Evolutionary conservation across 2,329 filamentous ascomycete species (phyloP).

Genomic region (Microdochium nivale): DNA sequence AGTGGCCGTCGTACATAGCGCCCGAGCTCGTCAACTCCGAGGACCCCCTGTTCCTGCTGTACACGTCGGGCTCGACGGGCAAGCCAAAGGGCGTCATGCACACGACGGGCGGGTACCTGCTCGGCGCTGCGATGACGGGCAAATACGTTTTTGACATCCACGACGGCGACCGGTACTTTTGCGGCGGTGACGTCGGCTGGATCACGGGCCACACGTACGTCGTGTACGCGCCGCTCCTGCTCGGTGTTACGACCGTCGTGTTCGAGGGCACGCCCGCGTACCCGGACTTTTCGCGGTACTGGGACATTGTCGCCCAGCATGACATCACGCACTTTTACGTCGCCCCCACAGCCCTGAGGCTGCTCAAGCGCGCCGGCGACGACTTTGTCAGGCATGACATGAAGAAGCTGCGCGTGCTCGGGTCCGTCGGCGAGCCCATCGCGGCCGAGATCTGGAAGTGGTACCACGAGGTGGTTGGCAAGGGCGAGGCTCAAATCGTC

Average conservation of each 20-base stretch:
- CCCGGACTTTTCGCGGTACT: conserved; percentile 96
- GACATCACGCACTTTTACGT: conserved; percentile 97
- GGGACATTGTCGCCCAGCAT: conserved; percentile 96
- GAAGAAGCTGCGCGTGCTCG: conserved; percentile 81
- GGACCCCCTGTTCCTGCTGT: conserved; percentile 93
- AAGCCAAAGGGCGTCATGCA: conserved; percentile 99
- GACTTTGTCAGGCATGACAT: conserved; percentile 85
- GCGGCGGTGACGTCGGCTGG: conserved; percentile 96
- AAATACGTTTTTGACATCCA: conserved; percentile 99
- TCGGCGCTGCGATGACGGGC: conserved; percentile 86
- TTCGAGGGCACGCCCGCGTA: conserved; percentile 98
- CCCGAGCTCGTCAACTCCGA: conserved; percentile 87
- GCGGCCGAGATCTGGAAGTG: conserved; percentile 99
- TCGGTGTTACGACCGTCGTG: conserved; percentile 90
- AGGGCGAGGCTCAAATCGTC: conserved; percentile 85
- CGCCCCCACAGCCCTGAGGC: conserved; percentile 82
- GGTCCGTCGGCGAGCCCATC: conserved; percentile 95
- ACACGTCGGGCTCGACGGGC: conserved; percentile 94
- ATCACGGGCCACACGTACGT: conserved; percentile 99
- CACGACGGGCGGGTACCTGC: conserved; percentile 89
- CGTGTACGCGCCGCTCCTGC: conserved; percentile 87
- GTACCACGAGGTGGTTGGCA: conserved; percentile 94
- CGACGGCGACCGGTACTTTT: conserved; percentile 89
- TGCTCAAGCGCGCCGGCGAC: conserved; percentile 92
- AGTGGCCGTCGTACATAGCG: conserved; percentile 87